Conservation (phyloP, 768 basidiomycete species). For the Mycena rosella region DNA sequence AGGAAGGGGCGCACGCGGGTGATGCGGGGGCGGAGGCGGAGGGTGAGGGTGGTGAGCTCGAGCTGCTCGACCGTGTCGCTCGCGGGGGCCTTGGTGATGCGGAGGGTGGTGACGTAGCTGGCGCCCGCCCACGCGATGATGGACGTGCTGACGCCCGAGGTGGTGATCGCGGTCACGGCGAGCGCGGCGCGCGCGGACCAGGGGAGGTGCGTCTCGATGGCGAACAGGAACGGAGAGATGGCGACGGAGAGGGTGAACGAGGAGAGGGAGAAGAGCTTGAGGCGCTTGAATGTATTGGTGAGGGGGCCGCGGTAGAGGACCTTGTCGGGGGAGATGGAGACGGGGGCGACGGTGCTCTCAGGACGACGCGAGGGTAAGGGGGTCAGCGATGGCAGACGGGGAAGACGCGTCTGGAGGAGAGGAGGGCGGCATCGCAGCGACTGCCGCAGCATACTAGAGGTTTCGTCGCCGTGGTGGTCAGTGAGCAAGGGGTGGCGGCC, state of each 20-base stretch:
- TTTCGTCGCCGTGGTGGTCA: conserved; percentile 3
- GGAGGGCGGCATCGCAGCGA: conserved; percentile 27
- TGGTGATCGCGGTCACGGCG: conserved; percentile 76
- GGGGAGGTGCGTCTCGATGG: conserved; percentile 84
- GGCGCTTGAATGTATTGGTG: conserved; percentile 75
- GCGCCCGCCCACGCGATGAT: conserved; percentile 79
- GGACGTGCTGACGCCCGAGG: conserved; percentile 79
- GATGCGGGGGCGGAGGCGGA: conserved; percentile 68
- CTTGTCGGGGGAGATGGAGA: conserved; percentile 39
- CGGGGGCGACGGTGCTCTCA: conserved; percentile 23
- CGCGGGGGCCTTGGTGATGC: conserved; percentile 60
- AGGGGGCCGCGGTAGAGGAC: conserved; percentile 80
- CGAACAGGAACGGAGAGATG: conserved; percentile 84
- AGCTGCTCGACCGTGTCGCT: conserved; percentile 64
- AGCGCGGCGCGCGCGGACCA: conserved; percentile 75
- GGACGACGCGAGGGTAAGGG: neutral
- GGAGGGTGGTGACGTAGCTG: conserved; percentile 80
- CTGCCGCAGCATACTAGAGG: conserved; percentile 32
- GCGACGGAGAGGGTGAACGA: conserved; percentile 78
- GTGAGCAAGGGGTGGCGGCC: neutral
- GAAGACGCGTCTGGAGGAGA: conserved; percentile 2
- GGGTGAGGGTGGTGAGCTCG: conserved; percentile 77
- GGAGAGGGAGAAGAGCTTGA: conserved; percentile 87
- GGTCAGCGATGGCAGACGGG: conserved; percentile 14
- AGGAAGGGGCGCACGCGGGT: conserved; percentile 73